Conservation (phyloP, 1,284 basidiomycete species). For the Ceratobasidium sp. region DNA sequence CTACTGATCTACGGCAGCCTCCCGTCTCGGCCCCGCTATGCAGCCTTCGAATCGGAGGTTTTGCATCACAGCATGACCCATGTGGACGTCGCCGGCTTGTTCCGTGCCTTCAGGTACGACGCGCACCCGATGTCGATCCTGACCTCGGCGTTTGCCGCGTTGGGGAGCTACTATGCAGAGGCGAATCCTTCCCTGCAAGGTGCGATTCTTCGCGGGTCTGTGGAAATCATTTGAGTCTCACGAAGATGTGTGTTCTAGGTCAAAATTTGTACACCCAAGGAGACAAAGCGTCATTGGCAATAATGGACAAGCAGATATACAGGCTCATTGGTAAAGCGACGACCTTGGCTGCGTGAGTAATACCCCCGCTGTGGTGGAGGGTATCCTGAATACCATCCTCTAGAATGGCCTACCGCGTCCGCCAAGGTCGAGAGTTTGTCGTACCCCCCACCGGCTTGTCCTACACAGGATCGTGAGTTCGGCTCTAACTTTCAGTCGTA, state of each 20-base stretch:
- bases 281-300: conserved; percentile 65
- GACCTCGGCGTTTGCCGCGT: conserved; percentile 81
- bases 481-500: conserved; percentile 1
- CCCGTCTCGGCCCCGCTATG: conserved; percentile 69
- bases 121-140: conserved; percentile 89
- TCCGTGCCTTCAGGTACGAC: conserved; percentile 81
- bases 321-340: conserved; percentile 85
- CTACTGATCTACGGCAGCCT: conserved; percentile 85
- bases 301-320: conserved; percentile 90
- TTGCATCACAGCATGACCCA: conserved; percentile 80
- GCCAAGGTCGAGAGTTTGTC: conserved; percentile 88
- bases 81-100: conserved; percentile 79
- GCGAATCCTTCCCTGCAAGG: conserved; percentile 81
- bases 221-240: background rate
- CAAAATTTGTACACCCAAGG: conserved; percentile 77
- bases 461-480: conserved; percentile 78
- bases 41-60: conserved; percentile 72
- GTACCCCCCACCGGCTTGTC: conserved; percentile 78
- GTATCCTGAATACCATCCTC: conserved; percentile 4
- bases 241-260: conserved; percentile 57
- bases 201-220: conserved; percentile 47
- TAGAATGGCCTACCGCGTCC: conserved; percentile 86
- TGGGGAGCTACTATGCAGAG: conserved; percentile 77
- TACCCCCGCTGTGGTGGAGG: conserved; percentile 5
- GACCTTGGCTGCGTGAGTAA: conserved; percentile 77